phyloP scores from a whole-genome alignment of 176 grass and related monocot species.

The Urochloa ruziziensis region DNA sequence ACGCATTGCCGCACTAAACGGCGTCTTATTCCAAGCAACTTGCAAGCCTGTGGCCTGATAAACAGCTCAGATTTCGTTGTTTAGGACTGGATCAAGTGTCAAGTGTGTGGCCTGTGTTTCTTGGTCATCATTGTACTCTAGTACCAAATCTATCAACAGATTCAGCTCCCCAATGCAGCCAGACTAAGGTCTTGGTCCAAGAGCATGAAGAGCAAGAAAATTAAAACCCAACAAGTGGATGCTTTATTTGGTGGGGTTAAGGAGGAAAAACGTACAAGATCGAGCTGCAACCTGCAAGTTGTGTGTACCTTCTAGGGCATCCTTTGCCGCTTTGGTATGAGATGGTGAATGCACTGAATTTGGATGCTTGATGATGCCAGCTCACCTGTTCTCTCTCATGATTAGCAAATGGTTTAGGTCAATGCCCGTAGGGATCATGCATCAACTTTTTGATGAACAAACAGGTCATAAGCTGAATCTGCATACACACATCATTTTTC shows the following conservation, averaged over 20 bases:
- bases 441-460: not conserved
- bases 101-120: too few relatives aligned
- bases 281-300: too few relatives aligned
- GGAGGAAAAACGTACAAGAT: too few relatives aligned
- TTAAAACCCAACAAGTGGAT: constrained; percentile 8
- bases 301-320: not conserved
- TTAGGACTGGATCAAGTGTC: not conserved
- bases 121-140: not conserved
- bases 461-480: not conserved
- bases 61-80: constrained; percentile 1
- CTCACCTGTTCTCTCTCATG: not conserved
- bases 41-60: not conserved
- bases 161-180: constrained; percentile 20
- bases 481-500: not conserved
- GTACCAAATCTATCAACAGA: not conserved
- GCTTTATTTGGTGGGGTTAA: not conserved
- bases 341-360: constrained; percentile 16
- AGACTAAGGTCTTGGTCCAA: constrained; percentile 15
- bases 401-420: not conserved
- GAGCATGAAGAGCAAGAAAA: not conserved
- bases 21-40: not conserved
- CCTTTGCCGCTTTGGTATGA: not conserved
- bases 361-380: not conserved
- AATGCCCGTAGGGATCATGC: not conserved
- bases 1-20: not conserved